Base-by-base conservation (phyloP, 164 flowering plant genomes). In the Houttuynia cordata region DNA sequence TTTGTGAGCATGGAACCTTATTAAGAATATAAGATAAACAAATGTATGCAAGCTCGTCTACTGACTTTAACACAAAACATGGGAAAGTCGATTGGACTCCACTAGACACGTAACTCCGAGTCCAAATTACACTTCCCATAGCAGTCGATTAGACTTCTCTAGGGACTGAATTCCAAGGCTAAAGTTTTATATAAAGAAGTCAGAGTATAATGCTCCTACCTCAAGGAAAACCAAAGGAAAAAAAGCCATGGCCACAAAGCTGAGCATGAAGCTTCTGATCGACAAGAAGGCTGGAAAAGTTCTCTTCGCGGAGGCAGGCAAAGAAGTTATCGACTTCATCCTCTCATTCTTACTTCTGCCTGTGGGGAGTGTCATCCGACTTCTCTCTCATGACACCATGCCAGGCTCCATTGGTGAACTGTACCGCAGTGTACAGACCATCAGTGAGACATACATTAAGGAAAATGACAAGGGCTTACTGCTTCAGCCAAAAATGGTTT, bases 261-360 rank as follows among this genome's bases (percentile, higher is more conserved):
- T 42, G 49, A 42, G 14, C 12, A 42, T 67, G 50, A 67, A 61
- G 64, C 70, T 67, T 50, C 45, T 61, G 4, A 22, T 61, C 6
- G 56, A 67, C 51, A 57, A 21, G 47, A 61, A 57, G 10, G 21
- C 23, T 20, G 56, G 56, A 8, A 67, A 34, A 56, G 69, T 66
- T 4, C 24, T 66, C 30, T 61, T 66, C 75, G 90, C 82, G 34
- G 85, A 87, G 76, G 84, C 81, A 51, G 80, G 59, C 72, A 83
- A 70, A 75, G 88, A 68, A 78, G 81, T n/a, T 79, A 78, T 77
- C 80, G 70, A 88, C 20, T 68, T 80, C 55, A 84, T 88, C 42
- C 76, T 86, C 54, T 78, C 88, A 68, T 86, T 88, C 50, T 14
- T 57, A 21, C 17, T 51, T 12, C 57, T 67, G 9, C 67, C 67